Evolutionary conservation across 2,329 filamentous ascomycete genomes (phyloP).

Genomic region (Westerdykella sp.): DNA sequence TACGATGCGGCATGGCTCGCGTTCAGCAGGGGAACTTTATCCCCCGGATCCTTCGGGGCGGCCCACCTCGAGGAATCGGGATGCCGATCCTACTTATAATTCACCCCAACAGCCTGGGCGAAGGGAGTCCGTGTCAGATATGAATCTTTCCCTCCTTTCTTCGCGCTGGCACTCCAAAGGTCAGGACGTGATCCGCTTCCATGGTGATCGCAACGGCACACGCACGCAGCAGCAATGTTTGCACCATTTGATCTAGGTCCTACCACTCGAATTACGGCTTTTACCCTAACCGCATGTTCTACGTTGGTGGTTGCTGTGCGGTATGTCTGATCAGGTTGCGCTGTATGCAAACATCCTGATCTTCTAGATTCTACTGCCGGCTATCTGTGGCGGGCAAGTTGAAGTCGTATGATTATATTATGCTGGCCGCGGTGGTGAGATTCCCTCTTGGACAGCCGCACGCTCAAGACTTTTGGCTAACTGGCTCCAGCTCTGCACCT

Average conservation of each 20-base stretch:
- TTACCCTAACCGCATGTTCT: conserved; percentile 15
- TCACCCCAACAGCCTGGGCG: too few species aligned
- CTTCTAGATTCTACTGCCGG: conserved; percentile 20
- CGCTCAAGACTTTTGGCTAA: not conserved
- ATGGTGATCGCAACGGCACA: too few species aligned
- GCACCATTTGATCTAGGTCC: conserved; percentile 14
- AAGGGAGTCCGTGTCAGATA: too few species aligned
- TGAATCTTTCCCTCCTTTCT: too few species aligned
- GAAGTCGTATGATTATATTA: conserved; percentile 22
- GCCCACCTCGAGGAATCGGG: not conserved
- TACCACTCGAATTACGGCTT: conserved; percentile 17
- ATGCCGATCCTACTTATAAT: not conserved
- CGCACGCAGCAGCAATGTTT: conserved; percentile 11
- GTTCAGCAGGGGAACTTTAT: too few species aligned
- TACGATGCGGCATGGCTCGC: too few species aligned
- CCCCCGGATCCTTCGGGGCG: too few species aligned
- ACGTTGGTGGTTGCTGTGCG: conserved; percentile 15
- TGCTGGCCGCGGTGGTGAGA: conserved; percentile 17
- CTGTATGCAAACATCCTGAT: not conserved
- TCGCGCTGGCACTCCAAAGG: too few species aligned
- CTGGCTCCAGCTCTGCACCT: conserved; percentile 16
- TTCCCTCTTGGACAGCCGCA: not conserved
- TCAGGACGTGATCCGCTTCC: too few species aligned
- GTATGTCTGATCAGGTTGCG: conserved; percentile 4
- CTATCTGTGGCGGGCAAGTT: conserved; percentile 17